phyloP scores from a whole-genome alignment of 192 early-diverging fungal genomes.

The Coemansia sp. region DNA sequence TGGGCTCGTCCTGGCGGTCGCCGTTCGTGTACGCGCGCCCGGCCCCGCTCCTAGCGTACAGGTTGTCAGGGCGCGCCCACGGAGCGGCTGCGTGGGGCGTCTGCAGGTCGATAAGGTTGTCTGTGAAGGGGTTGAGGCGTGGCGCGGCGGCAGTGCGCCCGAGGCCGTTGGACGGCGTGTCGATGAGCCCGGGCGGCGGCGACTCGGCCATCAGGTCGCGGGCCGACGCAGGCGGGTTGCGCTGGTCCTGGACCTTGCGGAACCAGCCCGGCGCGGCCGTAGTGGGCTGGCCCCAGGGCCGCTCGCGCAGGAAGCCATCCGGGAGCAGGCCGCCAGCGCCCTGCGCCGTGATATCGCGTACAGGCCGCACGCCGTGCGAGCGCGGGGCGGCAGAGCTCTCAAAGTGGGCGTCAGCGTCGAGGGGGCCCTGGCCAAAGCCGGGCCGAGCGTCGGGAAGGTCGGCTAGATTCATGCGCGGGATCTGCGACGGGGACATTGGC shows the following conservation, averaged over 20 bases:
- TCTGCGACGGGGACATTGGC: conserved; percentile 43
- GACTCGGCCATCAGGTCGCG: conserved; percentile 15
- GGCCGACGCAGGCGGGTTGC: not conserved
- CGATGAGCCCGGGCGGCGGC: conserved; percentile 16
- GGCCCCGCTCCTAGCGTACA: conserved; percentile 3
- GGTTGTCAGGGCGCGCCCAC: not conserved
- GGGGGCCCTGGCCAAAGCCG: too few species aligned
- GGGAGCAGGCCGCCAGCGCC: conserved; percentile 1
- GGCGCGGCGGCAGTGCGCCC: conserved; percentile 5
- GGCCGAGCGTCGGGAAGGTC: conserved; percentile 10
- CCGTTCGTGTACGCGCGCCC: conserved; percentile 5
- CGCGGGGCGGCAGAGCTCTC: conserved; percentile 18
- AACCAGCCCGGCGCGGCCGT: conserved; percentile 17
- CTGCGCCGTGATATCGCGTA: conserved; percentile 32
- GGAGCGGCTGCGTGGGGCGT: conserved; percentile 4
- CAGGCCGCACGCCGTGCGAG: conserved; percentile 18
- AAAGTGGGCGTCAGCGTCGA: conserved; percentile 24
- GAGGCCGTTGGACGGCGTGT: conserved; percentile 18
- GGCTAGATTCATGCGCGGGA: conserved; percentile 35
- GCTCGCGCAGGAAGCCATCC: conserved; percentile 23
- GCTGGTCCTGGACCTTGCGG: conserved; percentile 12
- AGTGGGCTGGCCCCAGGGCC: conserved; percentile 14
- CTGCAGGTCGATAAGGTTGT: conserved; percentile 14
- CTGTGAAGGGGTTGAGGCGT: conserved; percentile 9
- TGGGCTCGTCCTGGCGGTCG: not conserved